Percentiles rank a stretch among this genome's conserved stretches.
These are phyloP conservation scores for Synchytrium microbalum DNA, from an alignment of 371 early-diverging fungal species.

Conservation along the genomic window DNA sequence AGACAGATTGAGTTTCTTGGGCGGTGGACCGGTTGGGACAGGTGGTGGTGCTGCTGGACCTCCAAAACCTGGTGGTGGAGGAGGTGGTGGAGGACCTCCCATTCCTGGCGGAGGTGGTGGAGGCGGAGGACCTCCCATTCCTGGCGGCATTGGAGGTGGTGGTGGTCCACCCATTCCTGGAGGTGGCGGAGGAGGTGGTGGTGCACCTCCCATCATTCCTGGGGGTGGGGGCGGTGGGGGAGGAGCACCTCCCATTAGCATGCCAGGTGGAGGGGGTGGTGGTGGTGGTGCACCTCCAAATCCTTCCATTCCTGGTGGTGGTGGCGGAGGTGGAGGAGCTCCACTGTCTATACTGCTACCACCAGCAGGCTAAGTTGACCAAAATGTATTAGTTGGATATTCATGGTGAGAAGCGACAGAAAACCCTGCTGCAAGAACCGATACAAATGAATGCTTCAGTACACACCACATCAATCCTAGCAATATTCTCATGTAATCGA, in stretches of 20 bases:
- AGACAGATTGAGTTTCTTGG: conserved; percentile 35
- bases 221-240: conserved; percentile 16
- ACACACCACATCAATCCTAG: no score
- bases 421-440: no score
- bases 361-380: no score
- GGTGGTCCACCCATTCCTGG: conserved; percentile 9
- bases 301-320: conserved; percentile 9
- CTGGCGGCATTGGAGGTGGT: conserved; percentile 16
- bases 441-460: no score
- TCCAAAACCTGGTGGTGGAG: conserved; percentile 16
- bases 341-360: background rate
- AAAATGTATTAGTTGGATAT: no score
- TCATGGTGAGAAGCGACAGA: no score
- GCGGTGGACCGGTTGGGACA: conserved; percentile 16
- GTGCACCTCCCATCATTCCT: background rate
- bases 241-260: background rate
- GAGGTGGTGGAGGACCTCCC: conserved; percentile 26
- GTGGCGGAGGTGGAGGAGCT: conserved; percentile 16
- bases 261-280: conserved; percentile 23
- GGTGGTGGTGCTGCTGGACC: conserved; percentile 17
- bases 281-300: conserved; percentile 18
- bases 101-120: conserved; percentile 16
- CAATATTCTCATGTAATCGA: no score
- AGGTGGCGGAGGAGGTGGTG: conserved; percentile 8
- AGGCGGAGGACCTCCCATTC: conserved; percentile 9